Conservation (phyloP, 306 rosid genomes). For the Castanea crenata region DNA sequence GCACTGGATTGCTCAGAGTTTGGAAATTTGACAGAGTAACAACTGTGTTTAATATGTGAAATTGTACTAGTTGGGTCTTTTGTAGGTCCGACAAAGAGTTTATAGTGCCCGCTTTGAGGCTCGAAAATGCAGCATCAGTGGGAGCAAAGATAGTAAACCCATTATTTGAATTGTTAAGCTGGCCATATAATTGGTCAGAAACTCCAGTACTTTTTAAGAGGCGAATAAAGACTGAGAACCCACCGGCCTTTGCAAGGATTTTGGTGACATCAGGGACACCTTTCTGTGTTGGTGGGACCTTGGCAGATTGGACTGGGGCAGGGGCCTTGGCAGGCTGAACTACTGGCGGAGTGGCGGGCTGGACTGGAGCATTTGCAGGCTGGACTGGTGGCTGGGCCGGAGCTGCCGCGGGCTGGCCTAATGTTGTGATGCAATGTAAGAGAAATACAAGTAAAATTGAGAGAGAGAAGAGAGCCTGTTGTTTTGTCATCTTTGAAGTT, state of each 20-base stretch:
- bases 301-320: background rate
- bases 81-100: conserved; percentile 29
- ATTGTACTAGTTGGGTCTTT: conserved; percentile 36
- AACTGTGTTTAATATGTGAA: conserved; percentile 27
- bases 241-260: conserved; percentile 37
- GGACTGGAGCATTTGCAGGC: background rate
- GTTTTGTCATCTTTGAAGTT: conserved; percentile 26
- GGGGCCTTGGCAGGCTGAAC: background rate
- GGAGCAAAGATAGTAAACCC: conserved; percentile 40
- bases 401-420: background rate
- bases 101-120: conserved; percentile 34
- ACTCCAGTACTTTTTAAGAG: conserved; percentile 34
- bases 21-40: conserved; percentile 29
- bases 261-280: conserved; percentile 24
- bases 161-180: conserved; percentile 32
- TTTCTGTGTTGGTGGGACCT: background rate
- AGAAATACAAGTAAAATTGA: conserved; percentile 19
- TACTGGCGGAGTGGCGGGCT: background rate
- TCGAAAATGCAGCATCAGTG: conserved; percentile 31
- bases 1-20: conserved; percentile 43
- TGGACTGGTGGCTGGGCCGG: too few species aligned
- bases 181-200: conserved; percentile 17
- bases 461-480: conserved; percentile 9
- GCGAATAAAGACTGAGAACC: conserved; percentile 30
- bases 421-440: conserved; percentile 4